A percentile compares a stretch with the other conserved stretches of the same genome.
Evolutionary conservation across 148 eudicot genomes (phyloP).

Genomic region (Camellia granthamiana): DNA sequence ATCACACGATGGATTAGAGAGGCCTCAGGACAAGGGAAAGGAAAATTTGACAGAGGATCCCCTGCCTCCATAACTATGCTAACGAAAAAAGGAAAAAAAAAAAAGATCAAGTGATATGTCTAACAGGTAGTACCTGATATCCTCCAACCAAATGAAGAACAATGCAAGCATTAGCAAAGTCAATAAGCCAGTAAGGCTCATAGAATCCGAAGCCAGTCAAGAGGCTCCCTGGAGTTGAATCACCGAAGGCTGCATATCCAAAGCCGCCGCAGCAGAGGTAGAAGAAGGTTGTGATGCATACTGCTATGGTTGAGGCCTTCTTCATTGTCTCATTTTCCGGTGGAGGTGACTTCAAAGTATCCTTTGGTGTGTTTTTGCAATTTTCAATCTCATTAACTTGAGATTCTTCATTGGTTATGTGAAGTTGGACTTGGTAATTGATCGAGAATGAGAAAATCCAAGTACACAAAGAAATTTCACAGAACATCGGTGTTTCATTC

Average conservation of each 20-base stretch:
- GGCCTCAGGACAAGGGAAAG: too few species aligned
- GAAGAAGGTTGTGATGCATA: conserved; percentile 48
- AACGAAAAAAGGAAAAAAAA: too few species aligned
- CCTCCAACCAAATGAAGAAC: conserved; percentile 62
- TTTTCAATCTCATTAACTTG: neutral
- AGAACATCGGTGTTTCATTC: too few species aligned
- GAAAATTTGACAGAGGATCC: too few species aligned
- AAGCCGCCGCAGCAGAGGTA: conserved; percentile 69
- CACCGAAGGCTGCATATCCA: conserved; percentile 85
- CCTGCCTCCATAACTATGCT: too few species aligned
- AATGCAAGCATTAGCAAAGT: conserved; percentile 61
- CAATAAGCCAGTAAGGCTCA: conserved; percentile 62
- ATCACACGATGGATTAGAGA: too few species aligned
- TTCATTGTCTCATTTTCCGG: conserved; percentile 63
- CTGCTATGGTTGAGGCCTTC: conserved; percentile 48
- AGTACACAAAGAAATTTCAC: too few species aligned
- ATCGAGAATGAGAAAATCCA: too few species aligned
- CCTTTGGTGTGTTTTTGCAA: conserved; percentile 32
- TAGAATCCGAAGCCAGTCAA: conserved; percentile 59
- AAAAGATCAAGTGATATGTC: too few species aligned
- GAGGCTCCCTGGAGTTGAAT: conserved; percentile 51
- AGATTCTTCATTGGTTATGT: neutral
- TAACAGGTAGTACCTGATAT: conserved; percentile 42
- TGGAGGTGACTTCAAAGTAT: conserved; percentile 54
- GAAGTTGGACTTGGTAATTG: neutral